Conservation (phyloP, 2,329 filamentous ascomycete species). For the Geosmithia flava region DNA sequence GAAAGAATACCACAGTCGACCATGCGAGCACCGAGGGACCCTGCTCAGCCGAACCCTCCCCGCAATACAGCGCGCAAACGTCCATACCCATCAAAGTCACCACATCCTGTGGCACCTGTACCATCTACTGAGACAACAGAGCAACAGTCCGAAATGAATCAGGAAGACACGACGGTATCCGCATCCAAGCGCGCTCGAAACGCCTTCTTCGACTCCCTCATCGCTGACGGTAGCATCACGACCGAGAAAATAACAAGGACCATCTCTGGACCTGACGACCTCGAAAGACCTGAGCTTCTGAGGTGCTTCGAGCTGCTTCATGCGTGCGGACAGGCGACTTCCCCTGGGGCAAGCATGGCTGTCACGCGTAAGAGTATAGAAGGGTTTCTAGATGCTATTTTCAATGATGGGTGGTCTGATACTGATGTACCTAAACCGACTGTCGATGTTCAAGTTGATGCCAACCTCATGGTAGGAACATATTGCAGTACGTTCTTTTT, state of each 20-base stretch:
- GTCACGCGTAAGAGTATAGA: constrained; percentile 17
- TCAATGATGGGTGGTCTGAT: constrained; percentile 10
- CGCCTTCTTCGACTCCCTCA: constrained; percentile 5
- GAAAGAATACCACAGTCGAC: too few relatives aligned
- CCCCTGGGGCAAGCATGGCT: constrained; percentile 8
- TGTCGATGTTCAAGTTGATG: constrained; percentile 16
- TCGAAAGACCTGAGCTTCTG: constrained; percentile 14
- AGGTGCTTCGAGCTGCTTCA: constrained; percentile 19
- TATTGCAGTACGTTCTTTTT: constrained; percentile 15
- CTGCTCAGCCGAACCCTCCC: too few relatives aligned
- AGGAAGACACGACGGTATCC: background rate
- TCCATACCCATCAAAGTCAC: background rate
- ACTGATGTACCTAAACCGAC: constrained; percentile 8
- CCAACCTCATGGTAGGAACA: constrained; percentile 11
- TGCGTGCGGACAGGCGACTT: constrained; percentile 15
- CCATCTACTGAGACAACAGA: background rate
- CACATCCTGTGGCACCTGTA: background rate
- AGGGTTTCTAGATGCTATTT: constrained; percentile 16
- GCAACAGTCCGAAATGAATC: background rate
- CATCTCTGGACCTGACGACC: constrained; percentile 12
- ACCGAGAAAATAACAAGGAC: background rate
- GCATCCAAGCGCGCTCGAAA: background rate
- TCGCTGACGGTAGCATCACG: constrained; percentile 5
- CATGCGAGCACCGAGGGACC: too few relatives aligned
- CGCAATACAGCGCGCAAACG: too few relatives aligned